Evolutionary conservation across 441 rosid species (phyloP).

Genomic region (Eutrema salsugineum): DNA sequence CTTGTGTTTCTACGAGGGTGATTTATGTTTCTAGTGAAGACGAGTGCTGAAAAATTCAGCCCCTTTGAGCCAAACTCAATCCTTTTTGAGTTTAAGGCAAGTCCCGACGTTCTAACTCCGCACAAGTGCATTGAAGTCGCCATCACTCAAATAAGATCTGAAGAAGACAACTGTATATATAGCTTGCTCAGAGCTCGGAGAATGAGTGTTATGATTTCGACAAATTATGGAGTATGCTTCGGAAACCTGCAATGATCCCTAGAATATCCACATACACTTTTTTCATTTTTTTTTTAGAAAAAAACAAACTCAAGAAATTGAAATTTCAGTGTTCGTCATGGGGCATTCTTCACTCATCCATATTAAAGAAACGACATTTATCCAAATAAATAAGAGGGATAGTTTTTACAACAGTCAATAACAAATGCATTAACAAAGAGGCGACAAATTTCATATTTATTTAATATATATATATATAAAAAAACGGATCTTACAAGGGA

Average conservation of each 20-base stretch:
- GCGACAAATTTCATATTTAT: not conserved
- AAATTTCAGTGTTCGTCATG: no score
- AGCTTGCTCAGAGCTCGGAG: not conserved
- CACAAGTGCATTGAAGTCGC: slow-evolving; percentile 45
- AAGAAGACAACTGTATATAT: not conserved
- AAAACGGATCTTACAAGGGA: not conserved
- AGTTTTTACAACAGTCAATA: not conserved
- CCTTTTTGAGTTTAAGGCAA: slow-evolving; percentile 9
- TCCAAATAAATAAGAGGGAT: not conserved
- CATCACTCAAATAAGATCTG: slow-evolving; percentile 27
- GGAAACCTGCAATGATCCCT: not conserved
- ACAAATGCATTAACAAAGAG: not conserved
- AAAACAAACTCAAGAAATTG: not conserved
- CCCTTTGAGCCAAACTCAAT: slow-evolving; percentile 28
- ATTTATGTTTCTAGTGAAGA: slow-evolving; percentile 10
- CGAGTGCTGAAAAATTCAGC: slow-evolving; percentile 26
- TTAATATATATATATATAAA: no score
- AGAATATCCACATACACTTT: not conserved
- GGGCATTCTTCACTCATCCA: no score
- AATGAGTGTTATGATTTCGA: slow-evolving; percentile 20
- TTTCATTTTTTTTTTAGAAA: not conserved
- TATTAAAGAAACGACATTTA: no score
- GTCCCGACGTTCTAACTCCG: slow-evolving; percentile 29
- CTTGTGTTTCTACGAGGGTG: slow-evolving; percentile 19
- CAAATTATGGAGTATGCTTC: slow-evolving; percentile 9